phyloP scores from a whole-genome alignment of 352 stramenopile species.

The Phytophthora fragariaefolia region DNA sequence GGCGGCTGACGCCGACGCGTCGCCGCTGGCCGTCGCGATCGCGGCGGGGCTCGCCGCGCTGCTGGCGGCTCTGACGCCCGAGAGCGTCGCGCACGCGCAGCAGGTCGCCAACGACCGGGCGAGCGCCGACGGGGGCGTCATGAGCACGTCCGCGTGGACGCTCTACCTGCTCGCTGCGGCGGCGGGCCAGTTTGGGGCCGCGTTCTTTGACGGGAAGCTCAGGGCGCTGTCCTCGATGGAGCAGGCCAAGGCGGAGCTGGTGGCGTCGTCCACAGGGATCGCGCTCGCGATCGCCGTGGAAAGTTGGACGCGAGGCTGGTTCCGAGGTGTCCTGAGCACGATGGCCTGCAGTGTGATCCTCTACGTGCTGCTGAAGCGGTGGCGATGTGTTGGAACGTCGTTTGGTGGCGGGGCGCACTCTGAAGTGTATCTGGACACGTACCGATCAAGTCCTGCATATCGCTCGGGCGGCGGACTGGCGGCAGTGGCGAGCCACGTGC shows the following conservation, averaged over 20 bases:
- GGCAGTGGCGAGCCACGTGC: conserved; percentile 25
- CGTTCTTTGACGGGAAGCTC: conserved; percentile 19
- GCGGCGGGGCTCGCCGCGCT: conserved; percentile 40
- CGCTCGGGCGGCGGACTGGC: not conserved
- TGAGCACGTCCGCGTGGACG: conserved; percentile 27
- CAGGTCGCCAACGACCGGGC: conserved; percentile 42
- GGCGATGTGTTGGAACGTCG: conserved; percentile 14
- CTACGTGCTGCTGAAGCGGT: conserved; percentile 51
- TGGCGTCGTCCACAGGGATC: conserved; percentile 50
- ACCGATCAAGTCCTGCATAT: conserved; percentile 24
- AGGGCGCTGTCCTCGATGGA: conserved; percentile 32
- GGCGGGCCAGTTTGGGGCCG: conserved; percentile 24
- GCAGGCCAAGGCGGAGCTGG: conserved; percentile 42
- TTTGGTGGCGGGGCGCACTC: conserved; percentile 14
- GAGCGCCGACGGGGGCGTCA: conserved; percentile 28
- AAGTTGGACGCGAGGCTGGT: conserved; percentile 54
- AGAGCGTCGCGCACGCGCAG: conserved; percentile 37
- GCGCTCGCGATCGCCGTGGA: conserved; percentile 45
- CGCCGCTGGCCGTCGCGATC: conserved; percentile 43
- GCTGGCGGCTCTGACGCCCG: conserved; percentile 39
- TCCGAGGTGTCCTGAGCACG: conserved; percentile 50
- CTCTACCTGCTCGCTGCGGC: conserved; percentile 27
- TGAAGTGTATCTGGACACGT: conserved; percentile 54
- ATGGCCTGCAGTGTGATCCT: conserved; percentile 55
- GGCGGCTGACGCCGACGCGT: conserved; percentile 34